Percentiles rank a stretch among this genome's conserved stretches.
phyloP scores from a whole-genome alignment of 768 basidiomycete species.

The Lepiota venenata region DNA sequence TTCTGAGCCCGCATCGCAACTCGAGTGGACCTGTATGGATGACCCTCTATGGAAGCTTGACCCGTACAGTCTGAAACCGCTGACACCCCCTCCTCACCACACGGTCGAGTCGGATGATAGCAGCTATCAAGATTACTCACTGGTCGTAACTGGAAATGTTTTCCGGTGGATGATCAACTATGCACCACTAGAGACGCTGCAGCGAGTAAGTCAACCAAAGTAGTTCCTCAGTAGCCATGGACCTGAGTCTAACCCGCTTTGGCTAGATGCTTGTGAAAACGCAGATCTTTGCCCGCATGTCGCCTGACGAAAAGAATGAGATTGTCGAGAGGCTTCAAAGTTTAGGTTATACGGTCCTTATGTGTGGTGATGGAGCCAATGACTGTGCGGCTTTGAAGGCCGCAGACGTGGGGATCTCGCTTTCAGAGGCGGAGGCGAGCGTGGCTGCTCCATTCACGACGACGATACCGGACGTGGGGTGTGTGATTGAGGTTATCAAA shows the following conservation, averaged over 20 bases:
- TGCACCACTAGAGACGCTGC: conserved; percentile 90
- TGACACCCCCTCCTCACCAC: conserved; percentile 66
- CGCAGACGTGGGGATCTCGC: conserved; percentile 93
- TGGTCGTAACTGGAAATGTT: conserved; percentile 91
- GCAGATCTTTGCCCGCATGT: conserved; percentile 97
- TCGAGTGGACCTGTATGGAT: conserved; percentile 94
- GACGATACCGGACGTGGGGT: conserved; percentile 90
- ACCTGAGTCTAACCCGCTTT: not conserved
- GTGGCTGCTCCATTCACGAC: conserved; percentile 98
- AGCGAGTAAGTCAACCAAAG: conserved; percentile 59
- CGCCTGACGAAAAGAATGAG: conserved; percentile 99
- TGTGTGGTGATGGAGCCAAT: conserved; percentile 99
- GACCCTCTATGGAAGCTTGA: conserved; percentile 84
- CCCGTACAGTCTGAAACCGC: conserved; percentile 81
- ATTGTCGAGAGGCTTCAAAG: conserved; percentile 91
- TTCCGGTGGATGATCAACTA: conserved; percentile 99
- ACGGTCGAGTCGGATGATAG: conserved; percentile 69
- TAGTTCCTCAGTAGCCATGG: not conserved
- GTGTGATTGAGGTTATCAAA: conserved; percentile 94
- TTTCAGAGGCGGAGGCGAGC: conserved; percentile 97
- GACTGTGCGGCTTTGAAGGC: conserved; percentile 98
- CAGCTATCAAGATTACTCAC: conserved; percentile 82
- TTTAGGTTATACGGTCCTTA: conserved; percentile 93
- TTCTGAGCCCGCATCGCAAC: conserved; percentile 47
- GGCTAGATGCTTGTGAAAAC: conserved; percentile 94